Evolutionary conservation across 805 yeast species (phyloP).

Genomic region (Teunomyces kruisii): DNA sequence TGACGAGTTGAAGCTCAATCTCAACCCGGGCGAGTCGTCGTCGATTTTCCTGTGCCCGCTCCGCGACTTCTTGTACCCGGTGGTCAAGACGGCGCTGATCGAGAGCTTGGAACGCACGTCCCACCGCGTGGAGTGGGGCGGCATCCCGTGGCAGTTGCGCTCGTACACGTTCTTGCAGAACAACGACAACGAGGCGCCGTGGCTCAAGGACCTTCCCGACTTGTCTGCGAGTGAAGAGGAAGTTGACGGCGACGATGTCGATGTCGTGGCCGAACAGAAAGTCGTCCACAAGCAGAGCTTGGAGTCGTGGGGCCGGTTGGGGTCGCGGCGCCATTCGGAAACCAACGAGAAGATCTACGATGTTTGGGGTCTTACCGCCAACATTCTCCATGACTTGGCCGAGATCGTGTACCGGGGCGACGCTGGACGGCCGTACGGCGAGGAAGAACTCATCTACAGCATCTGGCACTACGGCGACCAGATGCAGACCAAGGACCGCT

Average conservation of each 20-base stretch:
- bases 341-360: slow-evolving; percentile 56
- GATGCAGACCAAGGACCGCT: slow-evolving; percentile 47
- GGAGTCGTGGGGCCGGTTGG: slow-evolving; percentile 38
- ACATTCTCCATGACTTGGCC: slow-evolving; percentile 71
- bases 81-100: slow-evolving; percentile 15
- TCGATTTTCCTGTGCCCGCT: slow-evolving; percentile 71
- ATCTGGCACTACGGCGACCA: slow-evolving; percentile 55
- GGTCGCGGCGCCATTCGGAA: slow-evolving; percentile 35
- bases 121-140: slow-evolving; percentile 62
- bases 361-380: slow-evolving; percentile 84
- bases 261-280: slow-evolving; percentile 8
- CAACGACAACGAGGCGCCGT: slow-evolving; percentile 55
- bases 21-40: slow-evolving; percentile 79
- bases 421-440: slow-evolving; percentile 43
- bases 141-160: slow-evolving; percentile 63
- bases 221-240: slow-evolving; percentile 44
- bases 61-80: slow-evolving; percentile 51
- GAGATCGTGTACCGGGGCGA: slow-evolving; percentile 42
- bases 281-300: slow-evolving; percentile 16
- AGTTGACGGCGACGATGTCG: neutral
- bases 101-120: slow-evolving; percentile 35
- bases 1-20: slow-evolving; percentile 38
- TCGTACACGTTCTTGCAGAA: slow-evolving; percentile 60
- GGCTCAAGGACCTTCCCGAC: slow-evolving; percentile 58
- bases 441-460: slow-evolving; percentile 64